Conservation (phyloP, 345 rosid genomes). For the Brassica cretica region DNA sequence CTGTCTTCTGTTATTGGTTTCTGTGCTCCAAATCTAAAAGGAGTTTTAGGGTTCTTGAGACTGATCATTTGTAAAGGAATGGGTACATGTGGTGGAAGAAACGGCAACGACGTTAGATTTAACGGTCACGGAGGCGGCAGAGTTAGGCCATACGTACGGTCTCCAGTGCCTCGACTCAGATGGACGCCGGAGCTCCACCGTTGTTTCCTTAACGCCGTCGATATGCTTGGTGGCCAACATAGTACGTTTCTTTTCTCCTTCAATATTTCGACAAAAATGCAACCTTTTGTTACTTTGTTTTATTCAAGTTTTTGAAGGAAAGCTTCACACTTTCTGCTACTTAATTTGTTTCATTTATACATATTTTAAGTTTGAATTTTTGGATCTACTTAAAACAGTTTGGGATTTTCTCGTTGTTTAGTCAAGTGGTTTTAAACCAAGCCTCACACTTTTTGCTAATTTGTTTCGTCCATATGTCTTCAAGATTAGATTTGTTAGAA, state of each 20-base stretch:
- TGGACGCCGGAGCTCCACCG: conserved; percentile 99
- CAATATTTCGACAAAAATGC: neutral
- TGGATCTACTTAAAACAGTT: neutral
- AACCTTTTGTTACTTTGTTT: neutral
- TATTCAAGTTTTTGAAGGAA: neutral
- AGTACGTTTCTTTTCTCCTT: conserved; percentile 43
- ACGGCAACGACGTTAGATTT: conserved; percentile 14
- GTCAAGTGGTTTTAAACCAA: neutral
- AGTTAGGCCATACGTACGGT: conserved; percentile 87
- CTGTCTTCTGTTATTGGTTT: conserved; percentile 9
- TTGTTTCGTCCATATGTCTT: conserved; percentile 7
- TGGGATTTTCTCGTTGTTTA: neutral
- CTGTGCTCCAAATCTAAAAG: neutral
- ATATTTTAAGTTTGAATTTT: neutral
- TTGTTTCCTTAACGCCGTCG: conserved; percentile 85
- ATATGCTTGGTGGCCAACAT: conserved; percentile 85
- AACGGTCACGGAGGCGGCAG: conserved; percentile 48
- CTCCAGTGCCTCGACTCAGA: conserved; percentile 85
- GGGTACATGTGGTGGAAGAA: conserved; percentile 72
- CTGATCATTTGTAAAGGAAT: conserved; percentile 25
- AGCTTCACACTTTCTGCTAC: neutral
- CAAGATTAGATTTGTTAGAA: neutral
- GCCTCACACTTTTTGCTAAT: neutral
- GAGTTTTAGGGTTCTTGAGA: conserved; percentile 13
- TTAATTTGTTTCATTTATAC: neutral